Evolutionary conservation across 2,329 filamentous ascomycete genomes (phyloP).

Genomic region (Penicillium sp.): DNA sequence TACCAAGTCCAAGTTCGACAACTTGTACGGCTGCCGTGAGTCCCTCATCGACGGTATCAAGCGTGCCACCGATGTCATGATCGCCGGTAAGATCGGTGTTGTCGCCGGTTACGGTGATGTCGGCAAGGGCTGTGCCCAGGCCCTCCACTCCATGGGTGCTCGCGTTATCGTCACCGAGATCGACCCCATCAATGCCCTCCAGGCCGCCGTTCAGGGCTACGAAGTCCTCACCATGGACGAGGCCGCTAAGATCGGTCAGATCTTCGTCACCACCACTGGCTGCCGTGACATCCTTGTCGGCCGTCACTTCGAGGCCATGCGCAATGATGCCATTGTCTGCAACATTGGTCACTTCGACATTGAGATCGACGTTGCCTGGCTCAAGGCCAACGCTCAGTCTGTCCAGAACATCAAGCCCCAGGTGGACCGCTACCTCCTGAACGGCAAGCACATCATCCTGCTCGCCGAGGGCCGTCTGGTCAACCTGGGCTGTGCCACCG

Average conservation of each 20-base stretch:
- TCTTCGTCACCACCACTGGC: conserved; percentile 98
- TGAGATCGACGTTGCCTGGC: conserved; percentile 99
- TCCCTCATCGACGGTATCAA: conserved; percentile 99
- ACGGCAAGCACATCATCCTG: conserved; percentile 94
- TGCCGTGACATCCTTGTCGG: conserved; percentile 96
- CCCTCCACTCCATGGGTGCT: conserved; percentile 94
- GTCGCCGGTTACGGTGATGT: conserved; percentile 99
- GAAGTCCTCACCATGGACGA: conserved; percentile 98
- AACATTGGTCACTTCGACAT: conserved; percentile 99
- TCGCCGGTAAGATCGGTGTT: conserved; percentile 96
- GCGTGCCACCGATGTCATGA: conserved; percentile 99
- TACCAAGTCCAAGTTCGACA: conserved; percentile 99
- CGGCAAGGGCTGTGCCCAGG: conserved; percentile 96
- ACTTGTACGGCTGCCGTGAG: conserved; percentile 98
- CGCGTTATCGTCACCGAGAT: conserved; percentile 95
- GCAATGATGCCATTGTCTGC: conserved; percentile 97
- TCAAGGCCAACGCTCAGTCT: conserved; percentile 92
- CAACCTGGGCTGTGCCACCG: conserved; percentile 98
- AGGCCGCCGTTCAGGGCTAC: conserved; percentile 95
- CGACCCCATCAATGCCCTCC: conserved; percentile 98
- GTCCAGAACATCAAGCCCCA: conserved; percentile 99
- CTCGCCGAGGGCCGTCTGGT: conserved; percentile 97
- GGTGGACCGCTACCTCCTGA: conserved; percentile 97
- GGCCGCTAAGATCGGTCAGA: conserved; percentile 81
- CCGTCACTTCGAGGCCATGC: conserved; percentile 90